Percentiles rank a stretch among this genome's conserved stretches.
phyloP scores from a whole-genome alignment of 139 green algal genomes.

The Microglena sp. region DNA sequence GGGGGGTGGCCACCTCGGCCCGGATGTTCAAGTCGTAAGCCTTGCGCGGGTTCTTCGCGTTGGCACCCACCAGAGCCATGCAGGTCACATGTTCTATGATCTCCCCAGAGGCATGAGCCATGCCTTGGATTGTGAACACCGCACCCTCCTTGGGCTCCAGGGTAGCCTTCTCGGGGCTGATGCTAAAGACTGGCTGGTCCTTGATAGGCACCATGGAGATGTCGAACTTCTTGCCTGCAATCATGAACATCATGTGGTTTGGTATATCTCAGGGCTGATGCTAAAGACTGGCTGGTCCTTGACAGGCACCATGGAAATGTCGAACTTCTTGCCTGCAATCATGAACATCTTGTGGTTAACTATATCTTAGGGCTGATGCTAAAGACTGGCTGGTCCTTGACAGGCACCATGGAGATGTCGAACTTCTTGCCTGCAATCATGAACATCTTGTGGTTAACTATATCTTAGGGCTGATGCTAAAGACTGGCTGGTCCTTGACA shows the following conservation, averaged over 20 bases:
- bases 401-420: constrained; percentile 25
- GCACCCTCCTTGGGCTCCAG: constrained; percentile 38
- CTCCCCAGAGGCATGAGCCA: constrained; percentile 19
- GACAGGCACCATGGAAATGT: constrained; percentile 21
- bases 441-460: too few species aligned
- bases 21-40: constrained; percentile 31
- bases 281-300: constrained; percentile 45
- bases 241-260: too few species aligned
- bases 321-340: constrained; percentile 36
- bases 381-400: constrained; percentile 43
- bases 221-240: constrained; percentile 38
- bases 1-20: constrained; percentile 43
- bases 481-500: constrained; percentile 37
- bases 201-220: constrained; percentile 25
- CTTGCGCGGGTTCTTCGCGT: not conserved
- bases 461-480: constrained; percentile 41
- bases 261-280: constrained; percentile 41
- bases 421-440: constrained; percentile 34
- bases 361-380: constrained; percentile 36
- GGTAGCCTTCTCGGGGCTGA: constrained; percentile 31
- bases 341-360: too few species aligned
- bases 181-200: constrained; percentile 42
- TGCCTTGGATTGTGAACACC: constrained; percentile 41
- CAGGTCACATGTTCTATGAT: constrained; percentile 43
- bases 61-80: constrained; percentile 11